These are phyloP conservation scores for Protomyces lactucae-debilis DNA, from an alignment of 1,139 yeast genomes.

Conservation along the genomic window DNA sequence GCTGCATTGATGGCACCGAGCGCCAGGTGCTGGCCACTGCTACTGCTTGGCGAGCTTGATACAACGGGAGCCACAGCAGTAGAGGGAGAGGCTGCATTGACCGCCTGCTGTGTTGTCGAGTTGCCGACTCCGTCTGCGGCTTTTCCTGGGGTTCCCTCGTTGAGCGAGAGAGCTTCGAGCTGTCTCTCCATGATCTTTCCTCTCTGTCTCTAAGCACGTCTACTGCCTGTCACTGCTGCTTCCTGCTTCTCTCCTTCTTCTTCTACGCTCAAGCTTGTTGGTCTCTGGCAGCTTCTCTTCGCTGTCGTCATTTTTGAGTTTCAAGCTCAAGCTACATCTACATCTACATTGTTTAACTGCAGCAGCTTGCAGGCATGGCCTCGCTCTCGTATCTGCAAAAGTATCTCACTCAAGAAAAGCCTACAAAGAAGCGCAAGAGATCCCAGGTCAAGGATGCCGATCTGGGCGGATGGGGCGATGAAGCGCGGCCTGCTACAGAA, in stretches of 20 bases:
- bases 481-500: slow-evolving; percentile 30
- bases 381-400: slow-evolving; percentile 35
- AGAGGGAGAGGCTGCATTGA: background rate
- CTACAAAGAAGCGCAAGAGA: slow-evolving; percentile 37
- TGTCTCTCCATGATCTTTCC: background rate
- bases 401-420: slow-evolving; percentile 40
- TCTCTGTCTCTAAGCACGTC: background rate
- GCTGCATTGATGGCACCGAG: slow-evolving; percentile 25
- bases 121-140: background rate
- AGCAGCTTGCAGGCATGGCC: background rate
- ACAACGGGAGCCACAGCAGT: background rate
- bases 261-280: background rate
- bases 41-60: background rate
- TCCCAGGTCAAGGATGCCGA: slow-evolving; percentile 35
- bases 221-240: background rate
- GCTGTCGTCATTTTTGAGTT: background rate
- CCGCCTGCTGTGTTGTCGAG: background rate
- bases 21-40: slow-evolving; percentile 16
- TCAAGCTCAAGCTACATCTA: too few species aligned
- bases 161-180: background rate
- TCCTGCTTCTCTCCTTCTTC: background rate
- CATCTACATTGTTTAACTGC: too few species aligned
- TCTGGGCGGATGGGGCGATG: slow-evolving; percentile 31
- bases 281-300: background rate
- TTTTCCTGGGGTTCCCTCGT: background rate